These are phyloP conservation scores for Bombardia bombarda DNA, from an alignment of 495 filamentous ascomycete genomes.

Conservation along the genomic window DNA sequence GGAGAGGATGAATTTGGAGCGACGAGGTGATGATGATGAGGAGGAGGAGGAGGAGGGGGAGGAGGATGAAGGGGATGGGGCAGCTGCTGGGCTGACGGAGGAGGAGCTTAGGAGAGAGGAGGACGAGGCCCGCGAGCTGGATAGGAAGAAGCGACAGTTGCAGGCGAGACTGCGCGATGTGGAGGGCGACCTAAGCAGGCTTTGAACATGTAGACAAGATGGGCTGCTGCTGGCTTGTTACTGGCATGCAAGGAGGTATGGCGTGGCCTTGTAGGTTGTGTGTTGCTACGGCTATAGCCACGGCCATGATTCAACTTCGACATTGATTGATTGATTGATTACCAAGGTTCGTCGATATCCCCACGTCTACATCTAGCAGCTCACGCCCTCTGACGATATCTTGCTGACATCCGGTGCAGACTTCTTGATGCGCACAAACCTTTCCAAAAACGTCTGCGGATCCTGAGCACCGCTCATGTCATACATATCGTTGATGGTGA, in stretches of 20 bases:
- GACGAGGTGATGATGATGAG: conserved; percentile 37
- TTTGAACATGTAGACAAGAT: conserved; percentile 45
- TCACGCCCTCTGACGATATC: background rate
- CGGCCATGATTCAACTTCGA: no score
- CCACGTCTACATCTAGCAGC: background rate
- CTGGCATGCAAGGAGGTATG: no score
- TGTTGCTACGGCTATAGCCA: no score
- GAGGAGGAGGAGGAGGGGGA: conserved; percentile 42
- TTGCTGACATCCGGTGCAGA: conserved; percentile 11
- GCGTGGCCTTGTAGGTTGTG: no score
- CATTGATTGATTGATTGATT: no score
- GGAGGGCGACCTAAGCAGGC: conserved; percentile 68
- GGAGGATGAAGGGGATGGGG: conserved; percentile 21
- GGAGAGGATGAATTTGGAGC: conserved; percentile 58
- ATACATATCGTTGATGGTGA: conserved; percentile 56
- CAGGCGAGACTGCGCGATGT: conserved; percentile 73
- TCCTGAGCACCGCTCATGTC: conserved; percentile 61
- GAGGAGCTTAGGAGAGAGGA: conserved; percentile 71
- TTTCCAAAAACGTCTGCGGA: conserved; percentile 43
- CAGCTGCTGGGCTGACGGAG: conserved; percentile 50
- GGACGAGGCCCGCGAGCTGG: conserved; percentile 69
- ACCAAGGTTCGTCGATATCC: no score
- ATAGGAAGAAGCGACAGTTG: conserved; percentile 64
- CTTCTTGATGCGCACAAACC: conserved; percentile 46
- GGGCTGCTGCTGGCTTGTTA: no score